Base-by-base conservation (phyloP, 768 basidiomycete species). In the Tubosaeta brunneosetosa region DNA sequence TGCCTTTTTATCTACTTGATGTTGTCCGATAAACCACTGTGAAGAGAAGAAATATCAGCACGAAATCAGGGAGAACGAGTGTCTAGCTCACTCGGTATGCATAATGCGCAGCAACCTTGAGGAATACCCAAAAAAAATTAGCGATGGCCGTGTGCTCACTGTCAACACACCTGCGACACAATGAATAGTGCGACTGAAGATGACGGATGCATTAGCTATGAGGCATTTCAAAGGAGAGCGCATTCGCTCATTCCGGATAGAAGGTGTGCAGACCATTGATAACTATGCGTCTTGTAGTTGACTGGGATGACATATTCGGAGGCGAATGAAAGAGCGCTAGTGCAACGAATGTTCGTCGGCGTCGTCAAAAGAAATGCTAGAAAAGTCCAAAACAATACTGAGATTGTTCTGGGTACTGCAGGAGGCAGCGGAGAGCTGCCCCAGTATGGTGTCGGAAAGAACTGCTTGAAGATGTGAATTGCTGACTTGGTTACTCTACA, bases 71-170 rank as follows among this genome's bases (percentile, higher is more conserved):
- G n/a, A 25, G 37, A 31, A 51, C 2, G 42, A 25, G 17, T 19
- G 25, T 14, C 9, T 33, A 25, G 73, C 83, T 61, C 55, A 87
- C 88, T 64, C 79, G 76, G 55, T 89, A 73, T 29, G 88, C 85
- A 66, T 89, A 91, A 66, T 85, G 90, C 56, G 84, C 70, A 32
- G 88, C 89, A 70, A 84, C 85, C 88, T 91, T 80, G 55, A 26
- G 10, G 22, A 44, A 48, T 34, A 45, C 10, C 33, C n/a, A n/a
- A n/a, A n/a, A 36, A 44, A 36, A 25, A 26, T 53, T 32, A 14
- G 11, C 26, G 34, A 45, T 13, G 4, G 17, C 12, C 19, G 26
- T n/a, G 26, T 13, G 22, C 16, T 17, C 44, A 8, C 61, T 3
- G 22, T 36, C 8, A 7, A 58, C 78, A 49, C 56, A 79, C 80